These are phyloP conservation scores for Sclerotinia spermophila DNA, from an alignment of 2,329 filamentous ascomycete species.

Conservation along the genomic window DNA sequence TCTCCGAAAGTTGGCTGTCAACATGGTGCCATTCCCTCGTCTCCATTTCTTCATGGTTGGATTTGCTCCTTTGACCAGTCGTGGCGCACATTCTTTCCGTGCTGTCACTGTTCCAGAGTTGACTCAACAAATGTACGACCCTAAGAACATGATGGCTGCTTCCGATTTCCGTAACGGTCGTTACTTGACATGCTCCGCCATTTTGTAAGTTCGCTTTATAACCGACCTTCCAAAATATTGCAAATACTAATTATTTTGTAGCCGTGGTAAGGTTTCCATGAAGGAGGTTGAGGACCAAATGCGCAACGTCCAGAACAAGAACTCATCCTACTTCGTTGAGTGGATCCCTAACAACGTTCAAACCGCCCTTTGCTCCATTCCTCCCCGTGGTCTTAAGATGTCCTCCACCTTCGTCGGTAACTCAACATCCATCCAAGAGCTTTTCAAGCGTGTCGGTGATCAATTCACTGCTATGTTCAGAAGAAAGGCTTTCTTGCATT, in stretches of 20 bases:
- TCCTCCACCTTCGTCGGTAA: slow-evolving; percentile 98
- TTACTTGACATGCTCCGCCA: slow-evolving; percentile 98
- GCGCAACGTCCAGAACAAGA: slow-evolving; percentile 99
- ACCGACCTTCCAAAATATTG: background rate
- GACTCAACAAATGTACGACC: slow-evolving; percentile 99
- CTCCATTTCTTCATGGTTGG: slow-evolving; percentile 99
- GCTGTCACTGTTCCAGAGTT: slow-evolving; percentile 96
- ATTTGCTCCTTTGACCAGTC: slow-evolving; percentile 96
- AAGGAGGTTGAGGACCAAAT: slow-evolving; percentile 99
- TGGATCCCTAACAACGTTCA: slow-evolving; percentile 99
- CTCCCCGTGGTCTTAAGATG: slow-evolving; percentile 97
- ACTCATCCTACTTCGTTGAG: slow-evolving; percentile 98
- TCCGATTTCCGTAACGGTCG: slow-evolving; percentile 99
- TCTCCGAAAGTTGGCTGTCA: slow-evolving; percentile 97
- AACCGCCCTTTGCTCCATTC: slow-evolving; percentile 98
- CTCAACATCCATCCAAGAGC: slow-evolving; percentile 99
- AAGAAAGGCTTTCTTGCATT: slow-evolving; percentile 99
- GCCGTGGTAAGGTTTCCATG: slow-evolving; percentile 99
- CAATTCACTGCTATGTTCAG: slow-evolving; percentile 99
- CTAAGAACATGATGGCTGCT: slow-evolving; percentile 99
- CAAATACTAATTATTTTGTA: slow-evolving; percentile 41
- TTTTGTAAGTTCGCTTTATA: slow-evolving; percentile 58
- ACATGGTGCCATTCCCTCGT: slow-evolving; percentile 99
- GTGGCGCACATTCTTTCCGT: slow-evolving; percentile 90
- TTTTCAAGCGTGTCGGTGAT: slow-evolving; percentile 99